phyloP scores from a whole-genome alignment of 805 yeast species.

The Myxozyma vanderwaltii region DNA sequence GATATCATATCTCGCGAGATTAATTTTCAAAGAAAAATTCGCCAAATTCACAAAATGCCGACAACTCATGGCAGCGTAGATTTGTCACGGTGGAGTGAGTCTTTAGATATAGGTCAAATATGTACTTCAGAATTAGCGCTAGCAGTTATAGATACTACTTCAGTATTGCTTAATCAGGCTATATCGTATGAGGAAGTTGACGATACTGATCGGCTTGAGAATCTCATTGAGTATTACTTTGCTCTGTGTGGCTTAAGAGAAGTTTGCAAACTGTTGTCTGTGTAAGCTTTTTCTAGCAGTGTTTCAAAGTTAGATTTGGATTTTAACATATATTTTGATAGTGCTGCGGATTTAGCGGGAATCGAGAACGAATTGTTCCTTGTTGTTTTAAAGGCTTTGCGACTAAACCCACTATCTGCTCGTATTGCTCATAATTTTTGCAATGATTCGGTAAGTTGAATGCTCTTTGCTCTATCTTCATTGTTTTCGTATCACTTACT shows the following conservation, averaged over 20 bases:
- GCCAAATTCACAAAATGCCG: not conserved
- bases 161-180: not conserved
- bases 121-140: not conserved
- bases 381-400: not conserved
- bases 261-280: not conserved
- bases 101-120: not conserved
- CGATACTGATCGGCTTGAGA: not conserved
- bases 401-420: not conserved
- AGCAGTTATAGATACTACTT: not conserved
- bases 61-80: not conserved
- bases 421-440: not conserved
- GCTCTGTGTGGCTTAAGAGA: not conserved
- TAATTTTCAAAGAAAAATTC: not conserved
- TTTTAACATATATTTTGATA: not conserved
- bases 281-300: not conserved
- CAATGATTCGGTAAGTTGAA: not conserved
- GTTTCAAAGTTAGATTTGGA: not conserved
- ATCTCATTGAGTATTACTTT: not conserved
- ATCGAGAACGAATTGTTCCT: slow-evolving; percentile 1
- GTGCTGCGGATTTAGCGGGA: not conserved
- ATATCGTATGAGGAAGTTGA: not conserved
- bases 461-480: not conserved
- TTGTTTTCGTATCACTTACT: too few species aligned
- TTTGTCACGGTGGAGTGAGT: slow-evolving; percentile 1
- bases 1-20: not conserved